A percentile compares a stretch with the other conserved stretches of the same genome.
Evolutionary conservation across 257 asterid species (phyloP).

Genomic region (Apocynum venetum): DNA sequence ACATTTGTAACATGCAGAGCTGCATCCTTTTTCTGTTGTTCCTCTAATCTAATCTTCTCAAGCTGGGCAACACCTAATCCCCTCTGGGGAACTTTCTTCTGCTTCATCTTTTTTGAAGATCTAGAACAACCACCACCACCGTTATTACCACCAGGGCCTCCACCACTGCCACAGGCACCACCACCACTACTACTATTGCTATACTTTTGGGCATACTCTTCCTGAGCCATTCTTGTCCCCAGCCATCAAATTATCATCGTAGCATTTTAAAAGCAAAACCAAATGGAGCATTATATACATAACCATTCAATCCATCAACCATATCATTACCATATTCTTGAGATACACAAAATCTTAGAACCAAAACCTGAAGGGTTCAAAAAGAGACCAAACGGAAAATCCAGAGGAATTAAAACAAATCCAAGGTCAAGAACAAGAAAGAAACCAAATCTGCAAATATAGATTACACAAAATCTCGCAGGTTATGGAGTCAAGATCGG

Average conservation of each 20-base stretch:
- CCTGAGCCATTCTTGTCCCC: conserved; percentile 50
- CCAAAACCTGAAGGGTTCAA: conserved; percentile 24
- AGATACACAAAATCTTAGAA: conserved; percentile 43
- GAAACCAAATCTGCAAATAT: conserved; percentile 26
- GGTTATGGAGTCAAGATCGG: conserved; percentile 34
- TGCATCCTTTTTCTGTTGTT: conserved; percentile 55
- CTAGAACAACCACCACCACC: conserved; percentile 23
- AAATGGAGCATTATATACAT: conserved; percentile 25
- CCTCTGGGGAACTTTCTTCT: conserved; percentile 78
- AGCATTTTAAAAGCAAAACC: conserved; percentile 33
- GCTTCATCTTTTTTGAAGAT: conserved; percentile 54
- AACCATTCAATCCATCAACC: conserved; percentile 25
- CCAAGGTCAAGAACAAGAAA: background rate
- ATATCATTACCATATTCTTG: conserved; percentile 31
- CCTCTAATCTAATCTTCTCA: conserved; percentile 75
- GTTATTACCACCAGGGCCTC: background rate
- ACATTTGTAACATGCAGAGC: conserved; percentile 33
- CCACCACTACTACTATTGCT: conserved; percentile 37
- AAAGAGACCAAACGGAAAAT: conserved; percentile 22
- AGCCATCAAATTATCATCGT: conserved; percentile 42
- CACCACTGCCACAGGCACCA: conserved; percentile 12
- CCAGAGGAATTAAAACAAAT: conserved; percentile 13
- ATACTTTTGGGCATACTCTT: conserved; percentile 36
- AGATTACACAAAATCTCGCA: conserved; percentile 33
- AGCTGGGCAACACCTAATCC: conserved; percentile 96